Percentiles rank a stretch among this genome's conserved stretches.
These are phyloP conservation scores for Phyllosticta citriasiana DNA, from an alignment of 2,329 filamentous ascomycete genomes.

Conservation along the genomic window DNA sequence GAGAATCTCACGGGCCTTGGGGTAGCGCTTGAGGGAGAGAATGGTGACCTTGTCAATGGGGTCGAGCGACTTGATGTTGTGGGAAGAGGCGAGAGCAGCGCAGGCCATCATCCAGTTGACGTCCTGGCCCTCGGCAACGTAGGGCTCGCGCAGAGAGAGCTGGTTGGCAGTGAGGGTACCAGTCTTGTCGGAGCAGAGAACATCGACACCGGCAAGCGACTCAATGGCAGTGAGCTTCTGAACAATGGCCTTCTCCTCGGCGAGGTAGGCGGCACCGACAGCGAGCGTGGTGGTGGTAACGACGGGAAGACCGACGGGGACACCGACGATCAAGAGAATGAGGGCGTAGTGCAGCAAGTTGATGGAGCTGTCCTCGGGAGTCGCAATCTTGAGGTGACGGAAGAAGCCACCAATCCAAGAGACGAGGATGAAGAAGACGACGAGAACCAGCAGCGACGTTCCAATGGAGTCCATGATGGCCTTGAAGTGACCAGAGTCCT, in stretches of 20 bases:
- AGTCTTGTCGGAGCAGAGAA: conserved; percentile 75
- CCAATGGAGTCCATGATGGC: conserved; percentile 77
- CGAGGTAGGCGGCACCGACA: conserved; percentile 67
- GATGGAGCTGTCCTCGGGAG: conserved; percentile 46
- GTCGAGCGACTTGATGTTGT: conserved; percentile 70
- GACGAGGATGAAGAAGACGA: conserved; percentile 66
- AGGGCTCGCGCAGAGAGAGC: conserved; percentile 66
- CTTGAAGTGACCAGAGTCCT: conserved; percentile 72
- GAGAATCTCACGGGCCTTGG: conserved; percentile 67
- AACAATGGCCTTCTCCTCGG: conserved; percentile 68
- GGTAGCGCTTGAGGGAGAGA: conserved; percentile 64
- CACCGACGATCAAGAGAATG: conserved; percentile 66
- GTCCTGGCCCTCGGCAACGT: conserved; percentile 65
- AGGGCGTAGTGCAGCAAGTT: conserved; percentile 59
- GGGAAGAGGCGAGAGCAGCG: conserved; percentile 64
- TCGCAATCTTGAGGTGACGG: conserved; percentile 56
- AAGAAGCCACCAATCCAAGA: conserved; percentile 74
- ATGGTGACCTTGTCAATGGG: conserved; percentile 74
- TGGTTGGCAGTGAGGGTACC: conserved; percentile 68
- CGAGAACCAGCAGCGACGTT: conserved; percentile 61
- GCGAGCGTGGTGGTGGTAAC: conserved; percentile 70
- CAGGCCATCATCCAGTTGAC: conserved; percentile 82
- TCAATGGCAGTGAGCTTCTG: conserved; percentile 73
- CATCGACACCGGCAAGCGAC: conserved; percentile 63
- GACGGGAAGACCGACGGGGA: conserved; percentile 69